Percentiles rank a stretch among this genome's conserved stretches.
Evolutionary conservation across 345 rosid genomes (phyloP).

Genomic region (Dipteronia dyeriana): DNA sequence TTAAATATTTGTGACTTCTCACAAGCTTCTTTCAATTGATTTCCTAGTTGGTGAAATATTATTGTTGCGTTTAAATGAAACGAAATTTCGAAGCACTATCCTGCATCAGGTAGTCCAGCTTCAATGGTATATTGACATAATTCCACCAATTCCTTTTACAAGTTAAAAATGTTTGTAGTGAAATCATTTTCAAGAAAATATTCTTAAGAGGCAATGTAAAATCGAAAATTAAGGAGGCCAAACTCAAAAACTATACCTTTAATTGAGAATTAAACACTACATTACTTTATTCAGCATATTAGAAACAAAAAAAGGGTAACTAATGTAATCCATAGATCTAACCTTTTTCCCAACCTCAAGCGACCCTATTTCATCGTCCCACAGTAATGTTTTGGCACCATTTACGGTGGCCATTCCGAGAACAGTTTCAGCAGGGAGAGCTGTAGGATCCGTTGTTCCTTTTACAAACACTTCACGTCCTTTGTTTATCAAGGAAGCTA

Average conservation of each 20-base stretch:
- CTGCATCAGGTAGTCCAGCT: background rate
- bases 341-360: slow-evolving; percentile 74
- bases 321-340: slow-evolving; percentile 8
- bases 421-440: slow-evolving; percentile 63
- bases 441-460: slow-evolving; percentile 63
- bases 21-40: background rate
- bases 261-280: background rate
- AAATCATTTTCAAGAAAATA: background rate
- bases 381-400: slow-evolving; percentile 68
- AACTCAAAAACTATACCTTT: background rate
- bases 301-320: background rate
- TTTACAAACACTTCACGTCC: slow-evolving; percentile 47
- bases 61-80: background rate
- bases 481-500: slow-evolving; percentile 72
- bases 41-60: background rate
- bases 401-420: slow-evolving; percentile 63
- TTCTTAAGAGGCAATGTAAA: background rate
- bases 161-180: background rate
- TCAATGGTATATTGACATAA: background rate
- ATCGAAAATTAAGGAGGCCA: background rate
- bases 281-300: background rate
- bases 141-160: background rate
- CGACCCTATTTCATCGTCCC: slow-evolving; percentile 75
- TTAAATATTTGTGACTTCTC: background rate
- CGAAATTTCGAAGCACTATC: background rate